These are phyloP conservation scores for Cystobasidium onofrii DNA, from an alignment of 768 basidiomycete species.

Conservation along the genomic window DNA sequence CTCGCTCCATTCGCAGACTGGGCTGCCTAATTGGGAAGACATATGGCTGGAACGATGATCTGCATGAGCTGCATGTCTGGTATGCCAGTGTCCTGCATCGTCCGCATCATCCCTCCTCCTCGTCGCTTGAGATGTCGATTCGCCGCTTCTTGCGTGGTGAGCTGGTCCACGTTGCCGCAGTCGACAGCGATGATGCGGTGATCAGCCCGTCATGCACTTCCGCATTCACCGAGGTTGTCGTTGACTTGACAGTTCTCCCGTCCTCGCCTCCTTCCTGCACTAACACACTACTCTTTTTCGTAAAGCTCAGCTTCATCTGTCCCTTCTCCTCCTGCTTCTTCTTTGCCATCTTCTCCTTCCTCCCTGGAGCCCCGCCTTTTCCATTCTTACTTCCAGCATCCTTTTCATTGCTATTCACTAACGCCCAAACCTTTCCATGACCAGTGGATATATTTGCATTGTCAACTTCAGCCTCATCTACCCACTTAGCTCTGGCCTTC, in stretches of 20 bases:
- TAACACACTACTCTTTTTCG: constrained; percentile 7
- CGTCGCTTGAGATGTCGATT: constrained; percentile 13
- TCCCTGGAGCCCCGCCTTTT: background rate
- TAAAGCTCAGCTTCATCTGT: background rate
- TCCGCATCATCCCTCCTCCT: background rate
- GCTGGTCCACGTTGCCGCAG: background rate
- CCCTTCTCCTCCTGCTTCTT: constrained; percentile 5
- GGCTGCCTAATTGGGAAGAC: background rate
- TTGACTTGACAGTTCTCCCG: background rate
- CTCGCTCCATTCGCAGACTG: background rate
- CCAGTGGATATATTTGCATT: constrained; percentile 31
- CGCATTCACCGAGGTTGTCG: too few relatives aligned
- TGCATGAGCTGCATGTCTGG: too few relatives aligned
- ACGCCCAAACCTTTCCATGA: constrained; percentile 14
- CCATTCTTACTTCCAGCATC: background rate
- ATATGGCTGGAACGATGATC: too few relatives aligned
- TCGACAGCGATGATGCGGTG: background rate
- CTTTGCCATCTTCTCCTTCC: background rate
- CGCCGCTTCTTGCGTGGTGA: constrained; percentile 10
- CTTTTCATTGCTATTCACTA: constrained; percentile 16
- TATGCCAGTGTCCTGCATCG: too few relatives aligned
- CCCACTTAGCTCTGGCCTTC: constrained; percentile 16
- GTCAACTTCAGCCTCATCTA: background rate
- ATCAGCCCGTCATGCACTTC: too few relatives aligned
- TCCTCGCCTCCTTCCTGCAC: background rate